phyloP scores from a whole-genome alignment of 139 green algal genomes.

The Diplosphaera chodatii region DNA sequence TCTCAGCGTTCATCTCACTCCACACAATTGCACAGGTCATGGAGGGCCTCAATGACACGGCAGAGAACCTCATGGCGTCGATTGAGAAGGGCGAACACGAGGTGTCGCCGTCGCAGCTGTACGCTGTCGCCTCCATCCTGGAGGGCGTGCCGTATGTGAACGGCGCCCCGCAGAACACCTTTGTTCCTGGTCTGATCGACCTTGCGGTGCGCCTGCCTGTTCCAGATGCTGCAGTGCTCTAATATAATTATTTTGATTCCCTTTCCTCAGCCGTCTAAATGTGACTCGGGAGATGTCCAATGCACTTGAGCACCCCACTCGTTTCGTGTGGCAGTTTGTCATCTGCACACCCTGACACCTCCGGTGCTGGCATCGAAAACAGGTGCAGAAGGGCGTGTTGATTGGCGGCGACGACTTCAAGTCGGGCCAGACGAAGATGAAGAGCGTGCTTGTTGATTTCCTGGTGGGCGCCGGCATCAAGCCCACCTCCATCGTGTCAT shows the following conservation, averaged over 20 bases:
- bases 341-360: too few species aligned
- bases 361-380: too few species aligned
- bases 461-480: slow-evolving; percentile 97
- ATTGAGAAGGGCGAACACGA: slow-evolving; percentile 73
- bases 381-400: slow-evolving; percentile 54
- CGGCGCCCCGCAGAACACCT: slow-evolving; percentile 96
- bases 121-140: slow-evolving; percentile 83
- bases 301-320: too few species aligned
- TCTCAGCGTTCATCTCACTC: too few species aligned
- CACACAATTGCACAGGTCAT: slow-evolving; percentile 56
- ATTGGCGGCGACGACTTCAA: slow-evolving; percentile 99
- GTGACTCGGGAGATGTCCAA: too few species aligned
- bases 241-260: too few species aligned
- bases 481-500: slow-evolving; percentile 93
- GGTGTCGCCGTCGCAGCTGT: slow-evolving; percentile 93
- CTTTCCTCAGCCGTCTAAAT: too few species aligned
- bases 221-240: too few species aligned
- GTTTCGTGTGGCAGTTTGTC: too few species aligned
- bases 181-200: slow-evolving; percentile 86
- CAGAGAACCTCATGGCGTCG: slow-evolving; percentile 81
- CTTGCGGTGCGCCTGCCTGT: slow-evolving; percentile 58
- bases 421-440: slow-evolving; percentile 95
- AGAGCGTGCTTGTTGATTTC: slow-evolving; percentile 96
- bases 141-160: slow-evolving; percentile 98
- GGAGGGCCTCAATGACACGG: slow-evolving; percentile 93